Base-by-base conservation (phyloP, 1,284 basidiomycete genomes). In the Ganoderma sinense region DNA sequence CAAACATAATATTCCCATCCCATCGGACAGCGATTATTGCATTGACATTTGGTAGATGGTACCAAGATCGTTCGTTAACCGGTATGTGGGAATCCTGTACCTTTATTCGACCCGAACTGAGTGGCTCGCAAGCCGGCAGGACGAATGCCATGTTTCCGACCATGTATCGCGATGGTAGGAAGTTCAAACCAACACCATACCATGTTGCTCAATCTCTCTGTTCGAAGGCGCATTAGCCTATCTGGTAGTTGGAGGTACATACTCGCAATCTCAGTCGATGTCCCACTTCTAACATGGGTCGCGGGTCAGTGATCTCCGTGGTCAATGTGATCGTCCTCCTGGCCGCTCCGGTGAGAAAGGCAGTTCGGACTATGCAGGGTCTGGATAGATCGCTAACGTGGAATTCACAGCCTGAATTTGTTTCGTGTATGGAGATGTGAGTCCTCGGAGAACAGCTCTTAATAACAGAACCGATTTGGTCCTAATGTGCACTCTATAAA, bases 111-210 rank as follows among this genome's bases (percentile, higher is more conserved):
- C 16, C 23, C 26, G 4, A 18, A 20, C 18, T 36, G 2, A 31
- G 7, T 40, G 18, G 7, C 14, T 7, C 29, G 4, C 18, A 43
- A 61, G 11, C n/a, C 10, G n/a, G 20, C 7, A 41, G 14, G 23
- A 36, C 14, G 13, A 45, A 40, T 10, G 14, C 20, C 11, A 36
- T 66, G 33, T 48, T 66, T 33, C 56, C 43, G 4, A 66, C 45
- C 45, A 66, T 66, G 45, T 66, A 66, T 36, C 65, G 59, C 1
- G 65, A 66, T 26, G 58, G 65, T 66, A 40, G 26, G 65, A 20
- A 2, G 2, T 13, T 26, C 31, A 6, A 11, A 43, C 29, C 33
- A 11, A 4, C 7, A 33, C 33, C 11, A 23, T 14, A 29, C 10
- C 48, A 43, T 14, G 10, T 4, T 7, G 13, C 43, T 41, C 14